phyloP scores from a whole-genome alignment of 1,284 basidiomycete species.

The Cutaneotrichosporon arboriforme region DNA sequence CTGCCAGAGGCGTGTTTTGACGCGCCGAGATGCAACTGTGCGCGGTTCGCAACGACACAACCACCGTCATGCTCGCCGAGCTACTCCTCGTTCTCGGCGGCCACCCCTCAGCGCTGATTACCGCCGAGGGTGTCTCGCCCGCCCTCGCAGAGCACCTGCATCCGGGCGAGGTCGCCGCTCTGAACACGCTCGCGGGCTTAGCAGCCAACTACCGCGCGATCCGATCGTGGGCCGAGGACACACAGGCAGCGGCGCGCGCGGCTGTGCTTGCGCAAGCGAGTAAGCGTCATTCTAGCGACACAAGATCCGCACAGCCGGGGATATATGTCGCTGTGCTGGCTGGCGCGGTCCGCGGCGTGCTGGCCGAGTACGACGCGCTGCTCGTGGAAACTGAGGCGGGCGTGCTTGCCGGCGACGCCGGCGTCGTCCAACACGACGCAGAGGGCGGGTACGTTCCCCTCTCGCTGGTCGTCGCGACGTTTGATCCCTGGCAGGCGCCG shows the following conservation, averaged over 20 bases:
- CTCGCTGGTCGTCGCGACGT: slow-evolving; percentile 69
- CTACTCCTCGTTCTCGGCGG: slow-evolving; percentile 74
- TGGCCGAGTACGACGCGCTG: slow-evolving; percentile 73
- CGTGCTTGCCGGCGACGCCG: slow-evolving; percentile 63
- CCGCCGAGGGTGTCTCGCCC: slow-evolving; percentile 53
- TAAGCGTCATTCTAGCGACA: no score
- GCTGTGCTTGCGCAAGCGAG: slow-evolving; percentile 18
- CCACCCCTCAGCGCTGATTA: slow-evolving; percentile 72
- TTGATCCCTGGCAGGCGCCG: slow-evolving; percentile 77
- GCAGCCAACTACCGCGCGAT: slow-evolving; percentile 67
- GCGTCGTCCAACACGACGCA: slow-evolving; percentile 56
- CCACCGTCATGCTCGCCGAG: slow-evolving; percentile 68
- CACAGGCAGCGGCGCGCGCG: slow-evolving; percentile 11
- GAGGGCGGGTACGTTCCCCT: slow-evolving; percentile 66
- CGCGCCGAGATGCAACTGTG: no score
- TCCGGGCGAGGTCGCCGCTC: slow-evolving; percentile 74
- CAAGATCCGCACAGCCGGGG: slow-evolving; percentile 37
- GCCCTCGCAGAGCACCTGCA: slow-evolving; percentile 68
- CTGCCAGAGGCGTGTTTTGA: no score
- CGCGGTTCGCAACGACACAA: not conserved
- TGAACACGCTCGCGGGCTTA: slow-evolving; percentile 66
- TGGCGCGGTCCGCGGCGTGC: slow-evolving; percentile 62
- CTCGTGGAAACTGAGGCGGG: slow-evolving; percentile 74
- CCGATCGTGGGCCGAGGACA: slow-evolving; percentile 48
- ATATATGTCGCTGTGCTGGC: slow-evolving; percentile 71